phyloP scores from a whole-genome alignment of 192 early-diverging fungal species.

The Umbelopsis sp. region DNA sequence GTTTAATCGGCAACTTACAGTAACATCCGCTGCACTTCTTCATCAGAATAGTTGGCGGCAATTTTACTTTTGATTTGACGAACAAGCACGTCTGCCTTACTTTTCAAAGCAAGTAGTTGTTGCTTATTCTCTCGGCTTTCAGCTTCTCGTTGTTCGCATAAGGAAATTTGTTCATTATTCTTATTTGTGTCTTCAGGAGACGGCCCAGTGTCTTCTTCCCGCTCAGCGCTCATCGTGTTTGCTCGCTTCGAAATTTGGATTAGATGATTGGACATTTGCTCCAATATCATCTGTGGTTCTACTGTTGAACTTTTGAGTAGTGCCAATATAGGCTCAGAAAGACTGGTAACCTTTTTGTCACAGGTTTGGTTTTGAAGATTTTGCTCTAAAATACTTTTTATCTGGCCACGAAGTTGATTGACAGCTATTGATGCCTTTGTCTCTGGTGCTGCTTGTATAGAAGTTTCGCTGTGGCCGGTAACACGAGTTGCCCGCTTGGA shows the following conservation, averaged over 20 bases:
- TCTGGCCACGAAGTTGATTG: not conserved
- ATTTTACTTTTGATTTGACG: constrained; percentile 5
- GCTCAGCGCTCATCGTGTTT: not conserved
- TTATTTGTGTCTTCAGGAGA: not conserved
- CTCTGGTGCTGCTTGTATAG: not conserved
- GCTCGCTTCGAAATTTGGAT: not conserved
- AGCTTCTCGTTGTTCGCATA: constrained; percentile 2
- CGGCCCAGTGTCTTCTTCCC: not conserved
- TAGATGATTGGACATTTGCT: not conserved
- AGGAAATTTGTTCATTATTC: not conserved
- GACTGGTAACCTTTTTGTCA: not conserved
- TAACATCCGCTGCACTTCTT: constrained; percentile 3
- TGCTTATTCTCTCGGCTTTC: not conserved
- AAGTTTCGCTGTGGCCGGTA: not conserved
- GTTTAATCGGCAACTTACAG: not conserved
- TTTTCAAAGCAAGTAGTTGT: not conserved
- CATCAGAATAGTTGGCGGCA: not conserved
- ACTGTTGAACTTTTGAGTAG: not conserved
- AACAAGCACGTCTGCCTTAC: not conserved
- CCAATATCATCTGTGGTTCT: constrained; percentile 1
- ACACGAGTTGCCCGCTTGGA: not conserved
- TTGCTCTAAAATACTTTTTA: not conserved
- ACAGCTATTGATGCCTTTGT: constrained; percentile 4
- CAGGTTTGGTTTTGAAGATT: not conserved
- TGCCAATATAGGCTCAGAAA: not conserved